Conservation (phyloP, 1,284 basidiomycete genomes). For the Heterobasidion parviporum region DNA sequence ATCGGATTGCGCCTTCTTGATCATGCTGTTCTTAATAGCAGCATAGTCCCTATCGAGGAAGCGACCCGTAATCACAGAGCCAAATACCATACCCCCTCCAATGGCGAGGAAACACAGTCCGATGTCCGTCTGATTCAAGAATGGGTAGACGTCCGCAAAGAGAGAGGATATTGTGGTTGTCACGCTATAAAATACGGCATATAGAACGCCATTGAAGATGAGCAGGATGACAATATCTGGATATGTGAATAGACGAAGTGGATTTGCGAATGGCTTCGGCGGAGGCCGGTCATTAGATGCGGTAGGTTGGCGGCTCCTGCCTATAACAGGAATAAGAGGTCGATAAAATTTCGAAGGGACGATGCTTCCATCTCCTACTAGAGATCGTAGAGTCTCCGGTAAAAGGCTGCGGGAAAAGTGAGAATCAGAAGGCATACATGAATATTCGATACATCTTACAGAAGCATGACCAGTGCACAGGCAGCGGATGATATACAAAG, state of each 20-base stretch:
- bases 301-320: constrained; percentile 21
- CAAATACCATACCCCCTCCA: constrained; percentile 49
- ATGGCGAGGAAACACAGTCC: constrained; percentile 67
- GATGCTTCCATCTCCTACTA: constrained; percentile 53
- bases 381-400: constrained; percentile 43
- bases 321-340: constrained; percentile 50
- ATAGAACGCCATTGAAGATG: constrained; percentile 49
- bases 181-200: constrained; percentile 58
- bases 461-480: constrained; percentile 44
- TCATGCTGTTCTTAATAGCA: constrained; percentile 25
- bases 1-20: constrained; percentile 14
- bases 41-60: constrained; percentile 52
- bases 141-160: constrained; percentile 51
- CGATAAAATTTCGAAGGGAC: constrained; percentile 36
- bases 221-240: constrained; percentile 58
- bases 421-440: not conserved
- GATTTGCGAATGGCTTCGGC: constrained; percentile 39
- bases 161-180: constrained; percentile 58
- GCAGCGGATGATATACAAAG: constrained; percentile 51
- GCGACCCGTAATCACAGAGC: constrained; percentile 39
- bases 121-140: constrained; percentile 50
- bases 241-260: constrained; percentile 48
- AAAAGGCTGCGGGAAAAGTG: constrained; percentile 23
- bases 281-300: constrained; percentile 19
- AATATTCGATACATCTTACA: constrained; percentile 31